Conservation (phyloP, 257 asterid species). For the Penstemon eatonii region DNA sequence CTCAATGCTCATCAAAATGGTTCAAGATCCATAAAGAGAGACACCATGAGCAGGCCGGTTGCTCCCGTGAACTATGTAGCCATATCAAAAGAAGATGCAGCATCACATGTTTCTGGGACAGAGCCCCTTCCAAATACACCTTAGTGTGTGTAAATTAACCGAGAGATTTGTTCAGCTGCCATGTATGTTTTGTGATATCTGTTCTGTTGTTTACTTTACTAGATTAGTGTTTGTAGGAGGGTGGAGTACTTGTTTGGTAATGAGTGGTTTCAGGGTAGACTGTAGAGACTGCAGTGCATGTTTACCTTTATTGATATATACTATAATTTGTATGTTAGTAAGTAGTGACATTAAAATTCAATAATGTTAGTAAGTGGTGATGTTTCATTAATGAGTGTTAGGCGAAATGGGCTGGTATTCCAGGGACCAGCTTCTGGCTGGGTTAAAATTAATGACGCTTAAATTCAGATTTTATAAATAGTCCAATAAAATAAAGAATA, state of each 20-base stretch:
- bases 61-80: conserved; percentile 69
- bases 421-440: no score
- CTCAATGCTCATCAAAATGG: conserved; percentile 60
- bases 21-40: conserved; percentile 51
- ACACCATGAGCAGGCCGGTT: conserved; percentile 54
- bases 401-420: no score
- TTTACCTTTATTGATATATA: neutral
- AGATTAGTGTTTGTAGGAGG: conserved; percentile 11
- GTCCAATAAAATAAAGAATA: no score
- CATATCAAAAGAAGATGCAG: conserved; percentile 54
- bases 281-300: neutral
- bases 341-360: no score
- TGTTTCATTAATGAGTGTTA: no score
- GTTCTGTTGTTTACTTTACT: conserved; percentile 8
- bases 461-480: no score
- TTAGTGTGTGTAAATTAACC: neutral
- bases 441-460: no score
- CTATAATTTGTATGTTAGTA: no score
- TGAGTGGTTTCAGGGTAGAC: neutral
- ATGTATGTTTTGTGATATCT: conserved; percentile 5
- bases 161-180: neutral
- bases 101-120: conserved; percentile 41
- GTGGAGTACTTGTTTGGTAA: neutral
- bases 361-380: no score
- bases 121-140: conserved; percentile 29